A percentile compares a stretch with the other conserved stretches of the same genome.
phyloP scores from a whole-genome alignment of 495 filamentous ascomycete species.

The Lineolata rhizophorae region DNA sequence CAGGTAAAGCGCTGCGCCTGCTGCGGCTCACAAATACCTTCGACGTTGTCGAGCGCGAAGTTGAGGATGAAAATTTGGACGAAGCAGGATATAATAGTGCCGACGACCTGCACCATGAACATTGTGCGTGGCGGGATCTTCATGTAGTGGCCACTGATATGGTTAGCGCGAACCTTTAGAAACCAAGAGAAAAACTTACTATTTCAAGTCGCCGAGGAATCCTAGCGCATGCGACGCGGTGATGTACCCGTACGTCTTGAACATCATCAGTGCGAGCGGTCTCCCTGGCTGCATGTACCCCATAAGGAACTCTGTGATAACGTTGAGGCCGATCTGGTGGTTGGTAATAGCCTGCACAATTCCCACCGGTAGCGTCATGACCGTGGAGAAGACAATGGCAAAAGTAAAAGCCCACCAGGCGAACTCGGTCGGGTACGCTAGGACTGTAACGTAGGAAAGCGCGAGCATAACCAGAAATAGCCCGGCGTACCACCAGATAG shows the following conservation, averaged over 20 bases:
- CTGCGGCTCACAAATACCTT: constrained; percentile 16
- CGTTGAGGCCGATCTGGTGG: constrained; percentile 18
- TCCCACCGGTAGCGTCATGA: constrained; percentile 11
- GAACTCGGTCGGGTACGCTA: constrained; percentile 29
- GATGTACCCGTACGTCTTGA: constrained; percentile 57
- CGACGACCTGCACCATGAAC: constrained; percentile 21
- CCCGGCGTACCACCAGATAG: constrained; percentile 33
- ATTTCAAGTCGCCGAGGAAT: constrained; percentile 16
- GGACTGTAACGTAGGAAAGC: constrained; percentile 28
- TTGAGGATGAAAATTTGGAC: constrained; percentile 21
- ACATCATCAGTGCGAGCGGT: constrained; percentile 48
- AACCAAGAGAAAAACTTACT: not conserved
- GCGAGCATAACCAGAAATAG: constrained; percentile 27
- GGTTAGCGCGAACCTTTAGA: not conserved
- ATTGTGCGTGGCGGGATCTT: constrained; percentile 33
- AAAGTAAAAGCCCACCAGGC: constrained; percentile 17
- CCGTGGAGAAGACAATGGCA: constrained; percentile 5
- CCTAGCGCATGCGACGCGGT: constrained; percentile 37
- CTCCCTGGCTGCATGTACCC: constrained; percentile 48
- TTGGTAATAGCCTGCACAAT: constrained; percentile 14
- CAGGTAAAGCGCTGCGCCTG: constrained; percentile 13
- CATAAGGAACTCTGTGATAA: constrained; percentile 42
- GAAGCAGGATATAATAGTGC: constrained; percentile 20
- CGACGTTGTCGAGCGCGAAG: constrained; percentile 22
- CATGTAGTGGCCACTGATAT: constrained; percentile 48